Evolutionary conservation across 805 yeast species (phyloP), one percentile per base, ranked within the genome.

Genomic region (Pichia ethanolica): DNA sequence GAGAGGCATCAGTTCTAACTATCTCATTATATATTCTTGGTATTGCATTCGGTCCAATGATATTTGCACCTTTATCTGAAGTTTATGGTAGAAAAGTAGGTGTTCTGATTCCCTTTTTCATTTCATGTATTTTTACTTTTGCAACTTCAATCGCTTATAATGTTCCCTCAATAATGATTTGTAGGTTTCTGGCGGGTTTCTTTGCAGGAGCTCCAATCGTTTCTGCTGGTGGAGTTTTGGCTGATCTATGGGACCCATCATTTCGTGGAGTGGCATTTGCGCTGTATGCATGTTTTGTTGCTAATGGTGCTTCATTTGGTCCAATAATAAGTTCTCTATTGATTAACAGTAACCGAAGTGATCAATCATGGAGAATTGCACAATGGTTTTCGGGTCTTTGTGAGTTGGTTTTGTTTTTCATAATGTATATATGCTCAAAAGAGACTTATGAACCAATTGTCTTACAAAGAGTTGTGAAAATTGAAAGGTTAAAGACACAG

Each of bases 291-390:
- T 69, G 61, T 56, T 73, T 75, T 63, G 80, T 67, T 47, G 74
- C 82, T 46, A 61, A 78, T 41, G 95, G 93, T 1, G 90, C 95
- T 1, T 73, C 83, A 0, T 60, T 83, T 28, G 89, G 89, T 0
- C 90, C 90, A 0, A 63, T 81, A 3, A 69, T 82, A 5, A 68
- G 82, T 35, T 74, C 71, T 48, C 9, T 77, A 5, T 61, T 75
- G 43, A 57, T 80, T 46, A 71, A 72, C 40, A 72, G 74, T 14
- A 68, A 67, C 42, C 65, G 68, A 38, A 57, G 58, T 28, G 62
- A 53, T 37, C 50, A 68, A 52, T 78, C 66, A 1, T 82, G 86
- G 86, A 67, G 85, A 55, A 77, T 83, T 75, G 69, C 80, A 5
- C 66, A 71, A 30, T 82, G 79, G 71, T 67, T 78, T 47, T 62